These are phyloP conservation scores for Paxillus involutus DNA, from an alignment of 768 basidiomycete genomes.

Conservation along the genomic window DNA sequence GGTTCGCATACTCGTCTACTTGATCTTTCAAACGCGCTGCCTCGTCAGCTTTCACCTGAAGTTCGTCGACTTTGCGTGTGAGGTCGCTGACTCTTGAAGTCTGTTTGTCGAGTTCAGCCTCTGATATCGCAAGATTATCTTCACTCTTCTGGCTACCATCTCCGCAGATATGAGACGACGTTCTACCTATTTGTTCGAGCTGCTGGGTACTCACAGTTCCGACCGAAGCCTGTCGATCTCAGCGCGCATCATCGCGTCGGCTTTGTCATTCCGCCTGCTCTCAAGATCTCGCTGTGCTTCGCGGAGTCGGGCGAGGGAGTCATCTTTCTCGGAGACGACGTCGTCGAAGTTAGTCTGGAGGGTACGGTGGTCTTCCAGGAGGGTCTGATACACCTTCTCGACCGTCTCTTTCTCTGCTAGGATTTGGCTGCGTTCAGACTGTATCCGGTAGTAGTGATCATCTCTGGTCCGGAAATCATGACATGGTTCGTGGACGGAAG, in stretches of 20 bases:
- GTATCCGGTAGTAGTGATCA: constrained; percentile 86
- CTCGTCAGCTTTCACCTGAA: constrained; percentile 76
- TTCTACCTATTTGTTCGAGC: neutral
- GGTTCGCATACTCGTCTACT: constrained; percentile 74
- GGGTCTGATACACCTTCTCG: constrained; percentile 73
- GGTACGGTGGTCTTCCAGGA: constrained; percentile 73
- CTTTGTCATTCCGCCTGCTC: constrained; percentile 62
- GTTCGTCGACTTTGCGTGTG: constrained; percentile 77
- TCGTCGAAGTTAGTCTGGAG: constrained; percentile 82
- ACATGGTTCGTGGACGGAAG: constrained; percentile 4
- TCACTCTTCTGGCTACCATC: constrained; percentile 85
- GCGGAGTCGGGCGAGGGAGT: constrained; percentile 61
- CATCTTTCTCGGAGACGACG: constrained; percentile 73
- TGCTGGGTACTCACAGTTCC: constrained; percentile 69
- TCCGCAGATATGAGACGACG: constrained; percentile 29
- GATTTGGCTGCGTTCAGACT: constrained; percentile 75
- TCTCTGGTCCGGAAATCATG: constrained; percentile 50
- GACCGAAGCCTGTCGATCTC: constrained; percentile 80
- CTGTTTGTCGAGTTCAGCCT: constrained; percentile 83
- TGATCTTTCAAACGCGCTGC: constrained; percentile 84
- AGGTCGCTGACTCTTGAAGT: constrained; percentile 66
- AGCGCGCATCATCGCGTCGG: constrained; percentile 71
- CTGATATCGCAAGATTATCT: constrained; percentile 81
- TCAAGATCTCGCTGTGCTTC: constrained; percentile 62
- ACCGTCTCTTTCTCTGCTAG: constrained; percentile 84